These are phyloP conservation scores for Hanseniaspora gamundiae DNA, from an alignment of 1,139 yeast genomes.

Conservation along the genomic window DNA sequence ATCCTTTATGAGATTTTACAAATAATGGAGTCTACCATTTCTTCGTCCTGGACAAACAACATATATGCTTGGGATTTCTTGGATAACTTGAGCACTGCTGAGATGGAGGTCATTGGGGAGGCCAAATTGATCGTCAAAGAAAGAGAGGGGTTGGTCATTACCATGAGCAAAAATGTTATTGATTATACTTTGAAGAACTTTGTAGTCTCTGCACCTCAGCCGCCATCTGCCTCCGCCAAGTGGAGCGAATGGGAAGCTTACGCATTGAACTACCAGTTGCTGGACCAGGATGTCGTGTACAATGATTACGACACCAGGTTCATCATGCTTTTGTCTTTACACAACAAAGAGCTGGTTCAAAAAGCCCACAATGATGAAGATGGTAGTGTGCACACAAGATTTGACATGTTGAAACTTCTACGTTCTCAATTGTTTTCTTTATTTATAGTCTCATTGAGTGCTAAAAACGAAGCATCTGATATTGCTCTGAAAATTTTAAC, in stretches of 20 bases:
- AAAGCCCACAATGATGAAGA: constrained; percentile 19
- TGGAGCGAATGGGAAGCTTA: constrained; percentile 24
- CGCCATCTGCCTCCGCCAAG: constrained; percentile 13
- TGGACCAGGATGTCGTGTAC: constrained; percentile 10
- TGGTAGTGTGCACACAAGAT: constrained; percentile 22
- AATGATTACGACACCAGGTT: constrained; percentile 51
- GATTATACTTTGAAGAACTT: constrained; percentile 35
- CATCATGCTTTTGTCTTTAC: constrained; percentile 41
- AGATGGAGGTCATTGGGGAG: constrained; percentile 33
- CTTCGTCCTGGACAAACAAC: constrained; percentile 44
- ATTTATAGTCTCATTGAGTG: constrained; percentile 40
- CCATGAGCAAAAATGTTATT: constrained; percentile 42
- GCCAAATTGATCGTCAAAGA: constrained; percentile 37
- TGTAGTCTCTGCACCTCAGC: constrained; percentile 16
- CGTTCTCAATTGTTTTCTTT: constrained; percentile 50
- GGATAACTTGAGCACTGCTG: constrained; percentile 31
- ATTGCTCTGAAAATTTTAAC: constrained; percentile 34
- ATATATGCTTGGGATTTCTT: constrained; percentile 58
- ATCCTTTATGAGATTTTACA: constrained; percentile 44
- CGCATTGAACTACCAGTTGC: constrained; percentile 15
- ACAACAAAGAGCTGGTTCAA: constrained; percentile 47
- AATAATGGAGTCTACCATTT: constrained; percentile 40
- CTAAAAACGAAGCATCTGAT: constrained; percentile 35
- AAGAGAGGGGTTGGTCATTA: constrained; percentile 39
- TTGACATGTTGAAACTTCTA: constrained; percentile 46